Base-by-base conservation (phyloP, 163 green algal genomes). In the Chlamydomonas reinhardtii region DNA sequence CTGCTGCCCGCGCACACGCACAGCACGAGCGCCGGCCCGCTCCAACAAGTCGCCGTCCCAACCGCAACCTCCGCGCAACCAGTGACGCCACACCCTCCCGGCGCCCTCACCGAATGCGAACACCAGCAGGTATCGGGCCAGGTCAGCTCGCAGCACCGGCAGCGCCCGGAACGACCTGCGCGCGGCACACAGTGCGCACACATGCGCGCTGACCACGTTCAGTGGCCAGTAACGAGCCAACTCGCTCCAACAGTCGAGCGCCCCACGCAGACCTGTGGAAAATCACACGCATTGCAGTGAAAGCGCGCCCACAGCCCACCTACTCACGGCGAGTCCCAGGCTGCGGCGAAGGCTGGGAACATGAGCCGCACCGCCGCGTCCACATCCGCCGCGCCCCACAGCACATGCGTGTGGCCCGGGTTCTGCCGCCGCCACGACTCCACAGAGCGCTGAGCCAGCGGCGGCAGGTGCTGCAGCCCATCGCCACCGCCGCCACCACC, bases 121-220 rank as follows among this genome's bases (percentile, higher is more conserved):
- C 9, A 89, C 83, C 16, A 84, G 31, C 52, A 89, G 83, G 66
- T 89, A 89, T 2, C 83, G 83, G 0, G 83, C 74, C 64, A 84
- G 74, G 83, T 89, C 83, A 11, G 83, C 83, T 0, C 52, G 66
- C 9, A 89, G 83, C 20, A 89, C 69, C 0, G 83, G 83, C 52
- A 89, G 52, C 4, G 17, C 68, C 14, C 9, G 2, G 72, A 89
- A 79, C 52, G 72, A 61, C 52, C 83, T 89, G 74, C 34, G 73
- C 39, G 29, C 35, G 27, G 56, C 22, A 54, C 43, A 54, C 43
- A 11, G n/a, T n/a, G n/a, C n/a, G n/a, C n/a, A n/a, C n/a, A n/a
- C n/a, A n/a, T n/a, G n/a, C n/a, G n/a, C n/a, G n/a, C n/a, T n/a
- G n/a, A n/a, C n/a, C n/a, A n/a, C n/a, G n/a, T n/a, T n/a, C n/a